Evolutionary conservation across 805 yeast genomes (phyloP).

Genomic region (Cyberlindnera subsufficiens): DNA sequence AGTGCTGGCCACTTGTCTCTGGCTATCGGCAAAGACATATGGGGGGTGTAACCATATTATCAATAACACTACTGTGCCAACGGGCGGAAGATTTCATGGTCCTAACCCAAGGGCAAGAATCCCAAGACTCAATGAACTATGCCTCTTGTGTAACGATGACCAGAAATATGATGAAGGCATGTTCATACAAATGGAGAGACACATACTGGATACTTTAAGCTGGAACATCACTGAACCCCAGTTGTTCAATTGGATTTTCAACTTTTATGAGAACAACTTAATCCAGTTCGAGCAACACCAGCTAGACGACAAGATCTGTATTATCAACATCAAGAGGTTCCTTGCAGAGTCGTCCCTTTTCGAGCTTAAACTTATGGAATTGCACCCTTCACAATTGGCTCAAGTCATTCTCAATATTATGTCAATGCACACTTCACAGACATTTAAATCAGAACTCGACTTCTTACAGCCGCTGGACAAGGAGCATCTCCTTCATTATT

Average conservation of each 20-base stretch:
- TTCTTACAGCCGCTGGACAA: slow-evolving; percentile 8
- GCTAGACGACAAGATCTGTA: slow-evolving; percentile 26
- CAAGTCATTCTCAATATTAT: slow-evolving; percentile 18
- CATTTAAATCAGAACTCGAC: slow-evolving; percentile 12
- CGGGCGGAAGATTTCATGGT: slow-evolving; percentile 58
- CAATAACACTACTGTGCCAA: slow-evolving; percentile 39
- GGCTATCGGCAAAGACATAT: slow-evolving; percentile 86
- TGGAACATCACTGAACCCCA: slow-evolving; percentile 72
- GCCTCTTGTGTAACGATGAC: slow-evolving; percentile 60
- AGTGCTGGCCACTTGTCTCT: slow-evolving; percentile 84
- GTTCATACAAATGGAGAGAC: slow-evolving; percentile 85
- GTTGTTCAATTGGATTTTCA: slow-evolving; percentile 40
- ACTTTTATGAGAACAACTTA: slow-evolving; percentile 37
- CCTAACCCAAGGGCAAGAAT: slow-evolving; percentile 72
- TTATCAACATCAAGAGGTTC: slow-evolving; percentile 44
- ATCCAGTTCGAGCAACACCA: slow-evolving; percentile 31
- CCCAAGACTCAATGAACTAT: slow-evolving; percentile 68
- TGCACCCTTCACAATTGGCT: slow-evolving; percentile 25
- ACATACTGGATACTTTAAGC: slow-evolving; percentile 61
- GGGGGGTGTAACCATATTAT: slow-evolving; percentile 70
- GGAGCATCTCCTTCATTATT: slow-evolving; percentile 6
- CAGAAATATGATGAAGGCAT: slow-evolving; percentile 59
- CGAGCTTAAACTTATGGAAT: slow-evolving; percentile 38
- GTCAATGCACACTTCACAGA: slow-evolving; percentile 6
- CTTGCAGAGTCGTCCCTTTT: slow-evolving; percentile 43